These are phyloP conservation scores for Diaporthe aspalathi DNA, from an alignment of 2,329 filamentous ascomycete species.

Conservation along the genomic window DNA sequence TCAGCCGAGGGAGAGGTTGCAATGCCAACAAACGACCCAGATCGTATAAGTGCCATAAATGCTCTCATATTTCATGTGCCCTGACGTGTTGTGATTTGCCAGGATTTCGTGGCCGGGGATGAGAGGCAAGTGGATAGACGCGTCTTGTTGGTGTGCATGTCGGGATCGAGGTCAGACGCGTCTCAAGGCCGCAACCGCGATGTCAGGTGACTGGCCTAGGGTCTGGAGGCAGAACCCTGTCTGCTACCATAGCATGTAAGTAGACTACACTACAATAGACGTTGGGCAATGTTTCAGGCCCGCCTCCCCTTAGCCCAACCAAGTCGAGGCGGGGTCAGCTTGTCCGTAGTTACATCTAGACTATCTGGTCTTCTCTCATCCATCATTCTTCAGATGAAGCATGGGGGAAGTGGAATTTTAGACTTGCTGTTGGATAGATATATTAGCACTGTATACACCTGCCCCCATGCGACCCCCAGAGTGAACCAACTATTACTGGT, in stretches of 20 bases:
- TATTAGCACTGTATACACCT: too few relatives aligned
- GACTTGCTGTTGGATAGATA: too few relatives aligned
- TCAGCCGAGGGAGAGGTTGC: neutral
- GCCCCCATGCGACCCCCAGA: too few relatives aligned
- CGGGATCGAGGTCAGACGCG: slow-evolving; percentile 25
- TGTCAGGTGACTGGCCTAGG: slow-evolving; percentile 35
- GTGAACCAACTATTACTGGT: too few relatives aligned
- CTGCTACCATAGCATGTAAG: too few relatives aligned
- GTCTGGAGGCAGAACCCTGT: neutral
- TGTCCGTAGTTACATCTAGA: too few relatives aligned
- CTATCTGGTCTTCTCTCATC: too few relatives aligned
- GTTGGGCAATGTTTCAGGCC: neutral
- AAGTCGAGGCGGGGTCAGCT: too few relatives aligned
- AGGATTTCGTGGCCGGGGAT: neutral
- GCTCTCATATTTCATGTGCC: slow-evolving; percentile 1
- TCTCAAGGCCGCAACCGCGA: slow-evolving; percentile 24
- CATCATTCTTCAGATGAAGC: too few relatives aligned
- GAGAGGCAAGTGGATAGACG: neutral
- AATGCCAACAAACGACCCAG: neutral
- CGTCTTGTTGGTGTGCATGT: slow-evolving; percentile 7
- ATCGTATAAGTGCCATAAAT: neutral
- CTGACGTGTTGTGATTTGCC: neutral
- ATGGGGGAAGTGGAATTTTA: too few relatives aligned
- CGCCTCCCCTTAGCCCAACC: too few relatives aligned
- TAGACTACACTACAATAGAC: too few relatives aligned